These are phyloP conservation scores for Phytopythium delawarense DNA, from an alignment of 352 stramenopile species.

Conservation along the genomic window DNA sequence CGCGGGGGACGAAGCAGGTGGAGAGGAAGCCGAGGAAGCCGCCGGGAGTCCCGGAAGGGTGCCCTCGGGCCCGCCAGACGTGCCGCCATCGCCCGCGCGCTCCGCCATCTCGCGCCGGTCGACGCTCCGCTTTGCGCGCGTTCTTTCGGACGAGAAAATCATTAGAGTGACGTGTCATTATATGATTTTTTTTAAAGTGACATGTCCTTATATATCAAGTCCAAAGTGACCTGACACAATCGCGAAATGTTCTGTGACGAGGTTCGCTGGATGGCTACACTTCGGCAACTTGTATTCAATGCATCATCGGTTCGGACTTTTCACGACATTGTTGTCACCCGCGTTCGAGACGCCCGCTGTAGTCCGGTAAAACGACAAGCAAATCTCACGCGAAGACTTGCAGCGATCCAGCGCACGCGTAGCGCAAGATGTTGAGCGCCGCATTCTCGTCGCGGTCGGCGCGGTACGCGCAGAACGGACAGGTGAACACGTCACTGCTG, in stretches of 20 bases:
- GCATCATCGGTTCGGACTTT: too few species aligned
- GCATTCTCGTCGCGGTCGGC: conserved; percentile 4
- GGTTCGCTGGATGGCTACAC: too few species aligned
- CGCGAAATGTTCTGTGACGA: not conserved
- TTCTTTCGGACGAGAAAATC: not conserved
- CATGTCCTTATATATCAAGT: too few species aligned
- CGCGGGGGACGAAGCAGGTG: not conserved
- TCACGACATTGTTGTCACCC: too few species aligned
- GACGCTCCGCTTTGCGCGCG: not conserved
- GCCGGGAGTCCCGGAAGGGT: not conserved
- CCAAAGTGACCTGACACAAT: too few species aligned
- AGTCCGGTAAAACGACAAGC: not conserved
- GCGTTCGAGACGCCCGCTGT: too few species aligned
- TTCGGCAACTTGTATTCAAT: not conserved
- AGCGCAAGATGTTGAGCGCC: too few species aligned
- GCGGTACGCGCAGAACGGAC: not conserved
- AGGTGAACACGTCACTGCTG: not conserved
- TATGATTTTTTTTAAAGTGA: too few species aligned
- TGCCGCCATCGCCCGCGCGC: not conserved
- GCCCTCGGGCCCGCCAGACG: not conserved
- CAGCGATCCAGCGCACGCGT: conserved; percentile 2
- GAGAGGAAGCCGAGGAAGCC: not conserved
- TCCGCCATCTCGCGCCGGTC: not conserved
- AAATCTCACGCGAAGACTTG: not conserved
- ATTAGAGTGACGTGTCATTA: not conserved